These are phyloP conservation scores for Peniophora sp. DNA, from an alignment of 1,284 basidiomycete species.

Conservation along the genomic window DNA sequence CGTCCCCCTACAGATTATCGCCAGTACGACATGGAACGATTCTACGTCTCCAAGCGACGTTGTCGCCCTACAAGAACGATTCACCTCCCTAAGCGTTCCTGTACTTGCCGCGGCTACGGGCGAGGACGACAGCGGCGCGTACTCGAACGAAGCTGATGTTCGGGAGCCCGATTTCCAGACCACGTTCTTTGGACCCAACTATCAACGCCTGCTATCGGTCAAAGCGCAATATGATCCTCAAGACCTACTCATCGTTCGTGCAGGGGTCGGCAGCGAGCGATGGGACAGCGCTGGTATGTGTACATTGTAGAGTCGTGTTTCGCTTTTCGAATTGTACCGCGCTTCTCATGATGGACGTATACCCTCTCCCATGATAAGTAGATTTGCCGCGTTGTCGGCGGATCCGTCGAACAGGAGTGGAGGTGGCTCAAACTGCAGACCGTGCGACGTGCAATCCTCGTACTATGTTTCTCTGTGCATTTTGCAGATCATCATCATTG, in stretches of 20 bases:
- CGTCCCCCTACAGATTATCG: slow-evolving; percentile 4
- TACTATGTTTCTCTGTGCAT: too few relatives aligned
- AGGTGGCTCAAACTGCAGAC: too few relatives aligned
- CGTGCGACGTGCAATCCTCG: too few relatives aligned
- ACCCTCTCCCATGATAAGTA: too few relatives aligned
- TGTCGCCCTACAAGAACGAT: slow-evolving; percentile 6
- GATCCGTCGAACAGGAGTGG: too few relatives aligned
- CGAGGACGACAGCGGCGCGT: too few relatives aligned
- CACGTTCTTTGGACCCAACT: slow-evolving; percentile 25
- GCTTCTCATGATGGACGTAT: too few relatives aligned
- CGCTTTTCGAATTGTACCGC: too few relatives aligned
- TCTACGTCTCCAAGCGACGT: slow-evolving; percentile 6
- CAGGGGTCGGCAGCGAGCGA: slow-evolving; percentile 19
- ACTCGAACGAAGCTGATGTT: slow-evolving; percentile 22
- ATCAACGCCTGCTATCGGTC: slow-evolving; percentile 16
- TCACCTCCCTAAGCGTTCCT: slow-evolving; percentile 10
- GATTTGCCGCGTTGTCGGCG: too few relatives aligned
- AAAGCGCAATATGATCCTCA: slow-evolving; percentile 23
- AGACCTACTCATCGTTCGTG: slow-evolving; percentile 24
- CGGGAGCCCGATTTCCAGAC: slow-evolving; percentile 19
- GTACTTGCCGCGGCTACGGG: slow-evolving; percentile 15
- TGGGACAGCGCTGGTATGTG: slow-evolving; percentile 20
- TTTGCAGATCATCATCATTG: too few relatives aligned
- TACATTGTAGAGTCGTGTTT: too few relatives aligned
- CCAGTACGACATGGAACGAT: slow-evolving; percentile 2